Conservation (phyloP, 495 filamentous ascomycete species). For the Durotheca rogersii region DNA sequence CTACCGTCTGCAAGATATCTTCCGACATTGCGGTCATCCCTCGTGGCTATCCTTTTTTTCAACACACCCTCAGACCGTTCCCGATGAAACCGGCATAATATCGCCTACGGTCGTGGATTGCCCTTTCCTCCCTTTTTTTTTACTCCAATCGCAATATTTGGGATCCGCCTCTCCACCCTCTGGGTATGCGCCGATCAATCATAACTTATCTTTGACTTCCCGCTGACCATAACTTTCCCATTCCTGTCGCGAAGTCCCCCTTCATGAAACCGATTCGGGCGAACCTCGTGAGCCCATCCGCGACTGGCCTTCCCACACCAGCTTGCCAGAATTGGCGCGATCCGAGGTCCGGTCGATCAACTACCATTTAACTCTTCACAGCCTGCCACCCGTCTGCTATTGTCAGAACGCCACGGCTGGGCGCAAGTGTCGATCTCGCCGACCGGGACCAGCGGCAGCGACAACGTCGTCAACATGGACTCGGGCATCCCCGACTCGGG, state of each 20-base stretch:
- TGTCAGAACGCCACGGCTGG: conserved; percentile 3
- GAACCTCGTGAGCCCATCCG: conserved; percentile 21
- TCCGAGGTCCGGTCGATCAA: conserved; percentile 6
- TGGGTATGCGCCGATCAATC: conserved; percentile 12
- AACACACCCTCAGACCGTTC: too few species aligned
- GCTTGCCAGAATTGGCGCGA: conserved; percentile 21
- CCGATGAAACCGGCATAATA: too few species aligned
- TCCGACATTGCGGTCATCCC: too few species aligned
- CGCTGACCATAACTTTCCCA: not conserved
- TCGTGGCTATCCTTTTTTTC: too few species aligned
- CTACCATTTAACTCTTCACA: not conserved
- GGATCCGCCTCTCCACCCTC: conserved; percentile 10
- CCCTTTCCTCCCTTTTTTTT: not conserved
- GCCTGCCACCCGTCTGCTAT: not conserved
- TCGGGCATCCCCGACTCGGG: conserved; percentile 37
- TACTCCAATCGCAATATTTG: conserved; percentile 7
- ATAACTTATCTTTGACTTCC: conserved; percentile 9
- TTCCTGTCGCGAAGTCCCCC: conserved; percentile 6
- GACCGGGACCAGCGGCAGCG: conserved; percentile 13
- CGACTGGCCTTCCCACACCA: conserved; percentile 8
- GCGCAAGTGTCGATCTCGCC: conserved; percentile 22
- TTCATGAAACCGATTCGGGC: conserved; percentile 12
- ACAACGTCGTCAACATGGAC: conserved; percentile 8
- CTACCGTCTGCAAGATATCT: too few species aligned
- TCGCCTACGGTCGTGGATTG: not conserved